phyloP scores from a whole-genome alignment of 495 filamentous ascomycete genomes.

The Aspergillus funiculosus region DNA sequence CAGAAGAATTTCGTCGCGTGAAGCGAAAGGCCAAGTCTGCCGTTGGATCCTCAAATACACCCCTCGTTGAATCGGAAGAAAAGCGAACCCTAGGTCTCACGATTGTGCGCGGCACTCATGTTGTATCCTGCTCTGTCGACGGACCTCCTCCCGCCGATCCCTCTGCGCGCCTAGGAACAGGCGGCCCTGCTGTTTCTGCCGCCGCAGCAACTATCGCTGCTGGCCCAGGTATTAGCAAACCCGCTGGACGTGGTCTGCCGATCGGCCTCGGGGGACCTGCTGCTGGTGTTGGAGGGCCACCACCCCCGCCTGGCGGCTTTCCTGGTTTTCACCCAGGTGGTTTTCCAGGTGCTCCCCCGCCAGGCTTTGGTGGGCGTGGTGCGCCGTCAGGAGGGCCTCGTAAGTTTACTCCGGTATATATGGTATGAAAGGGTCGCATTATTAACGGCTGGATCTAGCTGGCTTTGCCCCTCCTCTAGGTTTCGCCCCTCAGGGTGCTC shows the following conservation, averaged over 20 bases:
- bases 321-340: slow-evolving; percentile 58
- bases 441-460: slow-evolving; percentile 30
- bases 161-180: slow-evolving; percentile 77
- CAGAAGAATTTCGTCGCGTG: slow-evolving; percentile 95
- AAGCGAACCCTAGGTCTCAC: slow-evolving; percentile 93
- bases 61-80: slow-evolving; percentile 82
- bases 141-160: slow-evolving; percentile 95
- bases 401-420: slow-evolving; percentile 38
- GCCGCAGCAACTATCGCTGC: slow-evolving; percentile 62
- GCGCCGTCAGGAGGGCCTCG: slow-evolving; percentile 56
- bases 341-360: slow-evolving; percentile 62
- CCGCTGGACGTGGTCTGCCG: slow-evolving; percentile 86
- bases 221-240: slow-evolving; percentile 85
- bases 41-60: slow-evolving; percentile 50
- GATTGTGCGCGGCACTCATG: slow-evolving; percentile 88
- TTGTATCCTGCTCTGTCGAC: slow-evolving; percentile 91
- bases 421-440: too few relatives aligned
- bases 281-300: slow-evolving; percentile 78
- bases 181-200: slow-evolving; percentile 59
- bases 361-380: slow-evolving; percentile 73
- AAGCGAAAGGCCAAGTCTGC: slow-evolving; percentile 81
- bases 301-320: slow-evolving; percentile 55
- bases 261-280: slow-evolving; percentile 84
- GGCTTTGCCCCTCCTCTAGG: slow-evolving; percentile 61
- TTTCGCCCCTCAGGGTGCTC: slow-evolving; percentile 53